Evolutionary conservation across 441 rosid species (phyloP).

Genomic region (Brassica hybrid): DNA sequence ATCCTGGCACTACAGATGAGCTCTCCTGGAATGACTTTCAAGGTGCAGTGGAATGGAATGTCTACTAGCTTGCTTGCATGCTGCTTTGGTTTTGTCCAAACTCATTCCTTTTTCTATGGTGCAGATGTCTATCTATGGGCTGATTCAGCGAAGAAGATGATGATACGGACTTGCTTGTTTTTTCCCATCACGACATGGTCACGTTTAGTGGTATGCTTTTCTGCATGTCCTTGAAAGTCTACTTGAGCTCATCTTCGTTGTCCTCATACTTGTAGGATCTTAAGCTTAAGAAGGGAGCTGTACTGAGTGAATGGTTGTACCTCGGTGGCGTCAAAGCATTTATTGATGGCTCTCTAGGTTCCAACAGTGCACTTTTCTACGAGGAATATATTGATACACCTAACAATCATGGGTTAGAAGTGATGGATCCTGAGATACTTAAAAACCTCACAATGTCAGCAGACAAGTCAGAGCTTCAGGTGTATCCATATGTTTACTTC

Average conservation of each 20-base stretch:
- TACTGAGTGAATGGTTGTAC: constrained; percentile 73
- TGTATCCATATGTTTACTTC: constrained; percentile 25
- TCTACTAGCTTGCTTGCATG: not conserved
- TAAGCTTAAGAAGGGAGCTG: constrained; percentile 53
- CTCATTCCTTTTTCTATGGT: constrained; percentile 24
- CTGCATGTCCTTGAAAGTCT: no score
- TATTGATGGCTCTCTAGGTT: constrained; percentile 92
- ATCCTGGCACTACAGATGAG: constrained; percentile 70
- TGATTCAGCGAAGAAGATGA: constrained; percentile 75
- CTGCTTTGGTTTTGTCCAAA: not conserved
- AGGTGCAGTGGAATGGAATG: constrained; percentile 48
- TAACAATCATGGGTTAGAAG: constrained; percentile 68
- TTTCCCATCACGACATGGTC: constrained; percentile 82
- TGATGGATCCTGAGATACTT: constrained; percentile 61
- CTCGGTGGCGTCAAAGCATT: constrained; percentile 95
- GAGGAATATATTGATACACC: constrained; percentile 85
- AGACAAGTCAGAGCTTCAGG: constrained; percentile 85
- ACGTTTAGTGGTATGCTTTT: constrained; percentile 56
- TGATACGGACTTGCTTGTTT: constrained; percentile 83
- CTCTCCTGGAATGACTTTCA: constrained; percentile 85
- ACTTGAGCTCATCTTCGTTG: no score
- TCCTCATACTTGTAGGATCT: no score
- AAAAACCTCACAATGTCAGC: constrained; percentile 74
- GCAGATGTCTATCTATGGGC: constrained; percentile 92
- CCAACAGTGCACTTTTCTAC: constrained; percentile 80